Evolutionary conservation across 1,284 basidiomycete genomes (phyloP), one percentile per base, ranked within the genome.

Genomic region (Fomitopsis schrenkii): DNA sequence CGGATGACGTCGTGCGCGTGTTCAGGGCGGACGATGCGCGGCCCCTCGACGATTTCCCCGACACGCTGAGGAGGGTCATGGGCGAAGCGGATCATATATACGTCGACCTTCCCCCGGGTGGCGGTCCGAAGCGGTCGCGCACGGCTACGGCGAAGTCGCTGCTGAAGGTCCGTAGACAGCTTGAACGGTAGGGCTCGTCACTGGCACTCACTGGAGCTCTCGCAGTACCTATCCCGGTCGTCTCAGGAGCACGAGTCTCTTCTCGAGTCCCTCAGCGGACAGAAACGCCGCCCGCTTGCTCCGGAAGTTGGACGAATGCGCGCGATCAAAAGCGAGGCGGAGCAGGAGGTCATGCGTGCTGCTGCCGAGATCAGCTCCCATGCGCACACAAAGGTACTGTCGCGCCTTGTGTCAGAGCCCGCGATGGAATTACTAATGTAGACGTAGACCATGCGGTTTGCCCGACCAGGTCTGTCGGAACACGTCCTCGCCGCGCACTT

Each of bases 401-500:
- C 8, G 9, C 36, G 62, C 56, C n/a, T 46, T 28, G 35, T 36
- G 41, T 44, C 30, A 57, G 58, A 54, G 36, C 48, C 58, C 48
- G 60, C 59, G 10, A 59, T 60, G 15, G 55, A 28, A 17, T 2
- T 40, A 14, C 8, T 54, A 7, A 54, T 10, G 62, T 12, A 12
- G 9, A 33, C 14, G 12, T 5, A 91, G 88, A 91, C 88, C 14
- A 97, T 97, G 95, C 82, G 88, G 9, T 92, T 94, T 67, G 84
- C 92, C 0, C 73, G 80, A 54, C 83, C 87, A 4, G 91, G 89
- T 2, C 74, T 87, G 61, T 85, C 87, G 1, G 95, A 98, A 73
- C 81, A 85, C 46, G 80, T 83, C 30, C 76, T 97, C 4, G 92
- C 88, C 0, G 91, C 94, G 9, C 90, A 94, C 71, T 97, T 98